Base-by-base conservation (phyloP, 140 eudicot species). In the Bidens hawaiensis region DNA sequence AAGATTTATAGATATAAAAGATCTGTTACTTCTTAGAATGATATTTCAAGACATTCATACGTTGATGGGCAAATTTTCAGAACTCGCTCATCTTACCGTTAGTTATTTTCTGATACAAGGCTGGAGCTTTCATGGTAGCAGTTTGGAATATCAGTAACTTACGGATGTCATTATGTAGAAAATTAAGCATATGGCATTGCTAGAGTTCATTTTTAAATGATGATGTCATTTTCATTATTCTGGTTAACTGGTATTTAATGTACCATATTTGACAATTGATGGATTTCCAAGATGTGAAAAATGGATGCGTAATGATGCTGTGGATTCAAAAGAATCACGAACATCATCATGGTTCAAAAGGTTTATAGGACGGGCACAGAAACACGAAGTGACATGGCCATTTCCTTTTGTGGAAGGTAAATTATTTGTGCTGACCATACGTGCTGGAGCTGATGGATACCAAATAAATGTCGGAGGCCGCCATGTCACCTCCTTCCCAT, bases 391-490 rank as follows among this genome's bases (percentile, higher is more conserved):
- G 58, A 82, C 87, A 21, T 91, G 98, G 98, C 98, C 98, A 49
- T 91, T 79, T 75, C 96, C 98, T 60, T 84, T 91, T 76, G 84
- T 65, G 51, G 98, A 91, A 75, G 91, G 88, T 25, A 83, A 83
- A 72, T 57, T 91, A 79, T 91, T 91, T 76, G 87, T 91, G 38
- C 75, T 91, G 60, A 87, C 94, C 31, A 45, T 87, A n/a, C 94
- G 95, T 73, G 98, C 98, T 71, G 96, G 98, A 67, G 75, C 87
- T 76, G 98, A 91, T 65, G 98, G 98, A 69, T 91, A 56, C 74
- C 98, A 91, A 78, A 70, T 87, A 38, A 84, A 68, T 76, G 88
- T 78, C n/a, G 98, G 96, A 46, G 98, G 98, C n/a, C 91, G 96
- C 24, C 98, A 91, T 70, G 76, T 91, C 23, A 83, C 98, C 40